Percentiles rank a stretch among this genome's conserved stretches.
phyloP scores from a whole-genome alignment of 2,329 filamentous ascomycete genomes.

The Arachnomyces sp. region DNA sequence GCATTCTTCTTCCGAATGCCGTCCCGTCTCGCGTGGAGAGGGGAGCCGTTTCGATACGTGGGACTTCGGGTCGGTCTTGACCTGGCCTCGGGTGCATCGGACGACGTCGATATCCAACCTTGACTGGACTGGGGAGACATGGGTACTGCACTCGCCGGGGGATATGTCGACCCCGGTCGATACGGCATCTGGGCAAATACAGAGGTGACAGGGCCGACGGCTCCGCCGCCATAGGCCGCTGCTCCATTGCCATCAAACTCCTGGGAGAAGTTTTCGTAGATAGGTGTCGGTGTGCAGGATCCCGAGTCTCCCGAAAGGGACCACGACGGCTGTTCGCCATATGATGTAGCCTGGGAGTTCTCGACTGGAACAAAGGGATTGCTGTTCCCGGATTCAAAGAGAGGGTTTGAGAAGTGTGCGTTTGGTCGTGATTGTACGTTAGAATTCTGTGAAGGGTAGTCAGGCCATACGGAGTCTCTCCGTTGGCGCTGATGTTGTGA shows the following conservation, averaged over 20 bases:
- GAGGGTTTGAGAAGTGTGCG: slow-evolving; percentile 38
- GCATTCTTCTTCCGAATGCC: slow-evolving; percentile 99
- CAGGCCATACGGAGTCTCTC: slow-evolving; percentile 45
- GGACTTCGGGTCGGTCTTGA: slow-evolving; percentile 57
- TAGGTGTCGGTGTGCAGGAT: slow-evolving; percentile 65
- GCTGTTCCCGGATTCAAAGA: slow-evolving; percentile 41
- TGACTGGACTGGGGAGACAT: slow-evolving; percentile 58
- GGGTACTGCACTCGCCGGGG: slow-evolving; percentile 42
- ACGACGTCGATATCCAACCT: slow-evolving; percentile 45
- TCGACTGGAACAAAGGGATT: slow-evolving; percentile 53
- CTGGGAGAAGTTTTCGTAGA: slow-evolving; percentile 57
- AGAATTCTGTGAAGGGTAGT: slow-evolving; percentile 37
- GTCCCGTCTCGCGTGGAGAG: slow-evolving; percentile 65
- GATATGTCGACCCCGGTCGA: slow-evolving; percentile 45
- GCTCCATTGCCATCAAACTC: slow-evolving; percentile 43
- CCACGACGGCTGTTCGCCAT: slow-evolving; percentile 52
- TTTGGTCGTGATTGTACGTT: slow-evolving; percentile 34
- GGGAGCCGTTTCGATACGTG: slow-evolving; percentile 61
- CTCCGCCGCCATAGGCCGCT: slow-evolving; percentile 36
- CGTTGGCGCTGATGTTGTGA: slow-evolving; percentile 27
- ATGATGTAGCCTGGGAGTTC: slow-evolving; percentile 17
- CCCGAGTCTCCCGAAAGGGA: slow-evolving; percentile 58
- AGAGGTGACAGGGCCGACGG: slow-evolving; percentile 32
- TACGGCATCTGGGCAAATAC: slow-evolving; percentile 35
- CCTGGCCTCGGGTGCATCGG: slow-evolving; percentile 42